Evolutionary conservation across 169 alveolate species (phyloP).

Genomic region (Cystoisospora suis): DNA sequence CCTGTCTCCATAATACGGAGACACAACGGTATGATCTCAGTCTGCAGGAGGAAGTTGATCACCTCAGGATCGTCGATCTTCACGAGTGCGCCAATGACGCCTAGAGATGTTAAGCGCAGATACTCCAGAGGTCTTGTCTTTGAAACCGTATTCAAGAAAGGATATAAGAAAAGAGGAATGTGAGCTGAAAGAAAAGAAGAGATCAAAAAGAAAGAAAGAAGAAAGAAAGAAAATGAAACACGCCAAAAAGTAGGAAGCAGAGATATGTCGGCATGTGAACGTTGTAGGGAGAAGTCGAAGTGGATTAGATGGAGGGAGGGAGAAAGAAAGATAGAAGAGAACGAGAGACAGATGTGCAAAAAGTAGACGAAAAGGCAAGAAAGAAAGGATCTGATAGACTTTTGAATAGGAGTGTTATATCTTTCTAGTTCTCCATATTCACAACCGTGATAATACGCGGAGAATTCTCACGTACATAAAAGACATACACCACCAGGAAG

Average conservation of each 20-base stretch:
- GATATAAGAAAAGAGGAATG: slow-evolving; percentile 96
- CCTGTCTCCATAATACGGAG: slow-evolving; percentile 99
- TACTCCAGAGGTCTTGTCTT: slow-evolving; percentile 97
- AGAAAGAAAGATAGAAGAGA: neutral
- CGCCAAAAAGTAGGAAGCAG: neutral
- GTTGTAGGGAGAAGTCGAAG: neutral
- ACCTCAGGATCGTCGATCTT: slow-evolving; percentile 98
- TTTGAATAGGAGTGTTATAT: no score
- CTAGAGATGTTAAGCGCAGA: slow-evolving; percentile 96
- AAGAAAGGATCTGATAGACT: no score
- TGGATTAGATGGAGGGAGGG: neutral
- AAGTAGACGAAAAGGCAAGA: neutral
- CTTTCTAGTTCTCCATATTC: no score
- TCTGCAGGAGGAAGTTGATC: slow-evolving; percentile 92
- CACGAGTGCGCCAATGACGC: slow-evolving; percentile 99
- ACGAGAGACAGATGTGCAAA: neutral
- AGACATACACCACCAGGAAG: no score
- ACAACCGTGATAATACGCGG: no score
- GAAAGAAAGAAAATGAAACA: neutral
- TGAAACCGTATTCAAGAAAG: slow-evolving; percentile 94
- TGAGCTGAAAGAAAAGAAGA: slow-evolving; percentile 85
- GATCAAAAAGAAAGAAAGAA: neutral
- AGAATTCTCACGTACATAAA: no score
- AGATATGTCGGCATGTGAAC: no score
- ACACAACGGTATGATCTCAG: slow-evolving; percentile 98